Base-by-base conservation (phyloP, 2,329 filamentous ascomycete species). In the Proliferodiscus dingleyae region DNA sequence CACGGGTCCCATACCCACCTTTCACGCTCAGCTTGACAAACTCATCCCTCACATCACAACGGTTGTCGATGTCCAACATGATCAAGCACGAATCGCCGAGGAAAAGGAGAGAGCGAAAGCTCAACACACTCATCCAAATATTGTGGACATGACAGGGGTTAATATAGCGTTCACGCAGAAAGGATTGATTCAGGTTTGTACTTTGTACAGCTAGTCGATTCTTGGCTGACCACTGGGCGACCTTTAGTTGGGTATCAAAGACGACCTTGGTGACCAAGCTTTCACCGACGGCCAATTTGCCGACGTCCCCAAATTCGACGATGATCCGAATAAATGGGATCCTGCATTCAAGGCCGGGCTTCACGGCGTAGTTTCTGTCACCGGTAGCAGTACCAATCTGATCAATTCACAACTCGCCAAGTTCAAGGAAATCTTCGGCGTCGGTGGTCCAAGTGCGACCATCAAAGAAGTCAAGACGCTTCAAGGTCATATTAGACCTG, bases 341-440 rank as follows among this genome's bases (percentile, higher is more conserved):
- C 56, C 54, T 2, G 53, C 56, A 11, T 65, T 65, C 50, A 59
- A 63, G 48, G 44, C 65, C 33, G 56, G 62, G 2, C 61, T 69
- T 30, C 62, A 70, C 38, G 65, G 64, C 7, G 55, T 69, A 11
- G 54, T 69, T 16, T 45, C 65, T 2, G 55, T 67, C 7, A 57
- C 65, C 15, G 66, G 65, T 13, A 63, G 64, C 41, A 56, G 51
- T 30, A 46, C 55, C 11, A 7, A 33, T 2, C 59, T 59, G 5
- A 54, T 66, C 18, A 41, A 61, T 18, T 50, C 55, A 22, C 58
- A 59, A 16, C 43, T 67, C 13, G 45, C 55, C 16, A 54, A 55
- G 4, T 56, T 66, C 46, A 63, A 62, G 48, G 42, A 54, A 5
- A 55, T 65, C 9, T 64, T 69, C 46, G 43, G 53, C 24, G 6